Evolutionary conservation across 2,329 filamentous ascomycete genomes (phyloP), one percentile per base, ranked within the genome.

Genomic region (Penicillium fuscoglaucum): DNA sequence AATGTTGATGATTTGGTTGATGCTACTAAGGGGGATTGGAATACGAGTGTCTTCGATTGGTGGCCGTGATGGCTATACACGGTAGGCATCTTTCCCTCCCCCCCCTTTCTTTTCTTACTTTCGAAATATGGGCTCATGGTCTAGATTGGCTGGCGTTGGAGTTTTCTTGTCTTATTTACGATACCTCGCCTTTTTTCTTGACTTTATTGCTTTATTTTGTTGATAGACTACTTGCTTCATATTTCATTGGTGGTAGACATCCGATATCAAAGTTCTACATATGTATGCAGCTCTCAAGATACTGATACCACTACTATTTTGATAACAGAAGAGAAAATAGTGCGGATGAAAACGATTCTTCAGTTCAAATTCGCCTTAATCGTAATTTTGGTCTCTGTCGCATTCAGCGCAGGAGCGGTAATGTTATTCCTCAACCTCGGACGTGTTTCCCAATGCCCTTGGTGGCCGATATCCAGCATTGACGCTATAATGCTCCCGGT

Each of bases 1-100:
- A 86, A 85, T 65, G 83, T 83, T 1, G 84, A 87, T 74, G 83
- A 86, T 68, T 65, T 87, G 60, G 69, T 69, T 47, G 78, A 72
- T 2, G 83, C 82, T 44, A 77, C 78, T 1, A 72, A 65, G 52
- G 70, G 76, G 46, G 78, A 82, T 61, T 84, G 83, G 83, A 72
- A 70, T 17, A 70, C 68, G 9, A 64, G 57, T 29, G 53, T 70
- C n/a, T 68, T 70, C 6, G 71, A 72, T 57, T 73, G 72, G 72
- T 74, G 72, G 71, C 43, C 59, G 28, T 72, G 61, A 66, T 52
- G 35, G 28, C 29, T 46, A 31, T 12, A 43, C 19, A 44, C 33
- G 48, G 10, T 46, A 12, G 26, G 29, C 26, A 39, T 58, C 1
- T 41, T 24, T 44, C 15, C 19, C 19, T 21, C 19, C 19, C 46